Evolutionary conservation across 192 early-diverging fungal genomes (phyloP), one percentile per base, ranked within the genome.

Genomic region (Backusella tuberculispora): DNA sequence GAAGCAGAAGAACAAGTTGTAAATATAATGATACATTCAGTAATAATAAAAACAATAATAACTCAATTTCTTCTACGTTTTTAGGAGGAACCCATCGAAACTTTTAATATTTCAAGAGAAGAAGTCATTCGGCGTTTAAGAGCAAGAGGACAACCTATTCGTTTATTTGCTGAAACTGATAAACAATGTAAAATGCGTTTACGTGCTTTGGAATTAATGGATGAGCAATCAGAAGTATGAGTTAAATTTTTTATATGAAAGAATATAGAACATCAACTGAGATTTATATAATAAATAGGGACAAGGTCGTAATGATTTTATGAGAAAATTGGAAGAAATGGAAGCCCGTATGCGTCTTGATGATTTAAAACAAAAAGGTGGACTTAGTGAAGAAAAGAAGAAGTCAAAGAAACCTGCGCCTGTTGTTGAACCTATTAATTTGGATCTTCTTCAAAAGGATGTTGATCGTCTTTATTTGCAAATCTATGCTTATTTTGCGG

Each of bases 291-390:
- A 17, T 17, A 13, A 1, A 0, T 72, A 71, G 75, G 69, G 47
- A 42, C 81, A 84, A 66, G 96, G 96, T 45, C 95, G 89, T 19
- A 98, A 98, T 84, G 97, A 98, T 80, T 99, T 97, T 80, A 89
- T 90, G 73, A 85, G 88, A 21, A 89, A 89, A 17, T 50, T 99
- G 76, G 94, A 94, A 74, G 90, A 91, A 44, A 94, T 93, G 41
- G 97, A 97, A 45, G 85, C 86, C 4, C 92, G 92, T 21, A 83
- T 96, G 69, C 90, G 89, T 69, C 68, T 94, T 66, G 94, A 94
- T 76, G 90, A 89, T 10, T 79, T 96, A 26, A 86, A 87, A 66
- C 84, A 86, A 5, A 85, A 86, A 76, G 85, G 81, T 0, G 87
- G 87, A 12, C 84, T 76, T 38, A 75, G 75, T 46, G 84, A 82